phyloP scores from a whole-genome alignment of 805 yeast species.

The Hanseniaspora hatyaiensis region DNA sequence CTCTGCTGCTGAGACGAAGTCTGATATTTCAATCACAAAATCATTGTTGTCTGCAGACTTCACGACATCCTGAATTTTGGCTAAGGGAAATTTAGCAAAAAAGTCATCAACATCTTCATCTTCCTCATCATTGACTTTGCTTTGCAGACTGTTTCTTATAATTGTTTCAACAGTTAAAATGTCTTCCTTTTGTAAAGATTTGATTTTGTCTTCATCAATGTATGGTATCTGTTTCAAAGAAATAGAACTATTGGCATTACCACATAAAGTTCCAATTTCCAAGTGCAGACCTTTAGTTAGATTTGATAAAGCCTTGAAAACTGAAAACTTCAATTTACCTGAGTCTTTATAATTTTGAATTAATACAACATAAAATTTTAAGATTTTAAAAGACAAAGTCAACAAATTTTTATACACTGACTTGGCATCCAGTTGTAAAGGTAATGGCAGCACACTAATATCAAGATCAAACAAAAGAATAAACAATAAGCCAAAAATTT shows the following conservation, averaged over 20 bases:
- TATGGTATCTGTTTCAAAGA: slow-evolving; percentile 14
- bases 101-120: slow-evolving; percentile 52
- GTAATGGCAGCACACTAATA: not conserved
- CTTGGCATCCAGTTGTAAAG: slow-evolving; percentile 9
- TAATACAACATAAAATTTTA: not conserved
- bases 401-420: not conserved
- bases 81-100: slow-evolving; percentile 47
- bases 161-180: slow-evolving; percentile 27
- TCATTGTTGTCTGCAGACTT: slow-evolving; percentile 55
- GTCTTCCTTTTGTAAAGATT: slow-evolving; percentile 31
- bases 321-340: not conserved
- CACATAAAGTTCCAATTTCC: slow-evolving; percentile 5
- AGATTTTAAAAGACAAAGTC: not conserved
- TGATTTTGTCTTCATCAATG: slow-evolving; percentile 19
- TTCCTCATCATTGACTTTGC: slow-evolving; percentile 64
- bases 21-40: slow-evolving; percentile 49
- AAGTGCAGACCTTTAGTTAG: slow-evolving; percentile 5
- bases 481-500: slow-evolving; percentile 6
- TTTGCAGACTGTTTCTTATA: slow-evolving; percentile 13
- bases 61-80: slow-evolving; percentile 56
- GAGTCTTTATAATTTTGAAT: not conserved
- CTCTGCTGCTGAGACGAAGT: slow-evolving; percentile 37
- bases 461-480: not conserved
- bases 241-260: not conserved
- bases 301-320: not conserved